These are phyloP conservation scores for Nitzschia inconspicua DNA, from an alignment of 108 stramenopile genomes.

Conservation along the genomic window DNA sequence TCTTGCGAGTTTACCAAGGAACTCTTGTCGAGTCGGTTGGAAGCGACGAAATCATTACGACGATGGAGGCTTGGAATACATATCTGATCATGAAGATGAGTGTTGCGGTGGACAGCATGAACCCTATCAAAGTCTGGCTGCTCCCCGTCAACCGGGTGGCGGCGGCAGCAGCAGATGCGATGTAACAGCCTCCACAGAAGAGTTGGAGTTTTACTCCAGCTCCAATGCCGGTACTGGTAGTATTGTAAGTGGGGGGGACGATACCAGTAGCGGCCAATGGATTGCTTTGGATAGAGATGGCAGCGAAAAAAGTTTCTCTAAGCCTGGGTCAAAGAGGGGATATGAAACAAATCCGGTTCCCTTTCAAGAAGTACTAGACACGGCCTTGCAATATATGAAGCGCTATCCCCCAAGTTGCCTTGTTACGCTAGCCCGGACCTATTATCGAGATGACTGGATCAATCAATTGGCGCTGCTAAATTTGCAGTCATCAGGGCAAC, in stretches of 20 bases:
- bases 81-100: conserved; percentile 54
- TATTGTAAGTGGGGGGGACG: too few species aligned
- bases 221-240: too few species aligned
- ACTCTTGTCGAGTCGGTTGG: conserved; percentile 76
- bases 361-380: conserved; percentile 80
- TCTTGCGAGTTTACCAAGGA: conserved; percentile 67
- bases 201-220: too few species aligned
- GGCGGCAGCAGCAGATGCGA: too few species aligned
- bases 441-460: conserved; percentile 34
- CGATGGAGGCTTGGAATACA: conserved; percentile 33
- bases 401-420: conserved; percentile 73
- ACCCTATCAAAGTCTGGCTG: too few species aligned
- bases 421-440: conserved; percentile 49
- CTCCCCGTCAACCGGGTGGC: too few species aligned
- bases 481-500: conserved; percentile 15
- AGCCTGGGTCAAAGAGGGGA: neutral
- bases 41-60: conserved; percentile 47
- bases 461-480: neutral
- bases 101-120: conserved; percentile 13
- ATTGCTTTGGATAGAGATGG: too few species aligned
- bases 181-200: neutral
- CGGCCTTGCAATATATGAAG: conserved; percentile 68
- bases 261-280: too few species aligned
- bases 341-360: conserved; percentile 64
- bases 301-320: too few species aligned